Base-by-base conservation (phyloP, 768 basidiomycete genomes). In the Russula earlei region DNA sequence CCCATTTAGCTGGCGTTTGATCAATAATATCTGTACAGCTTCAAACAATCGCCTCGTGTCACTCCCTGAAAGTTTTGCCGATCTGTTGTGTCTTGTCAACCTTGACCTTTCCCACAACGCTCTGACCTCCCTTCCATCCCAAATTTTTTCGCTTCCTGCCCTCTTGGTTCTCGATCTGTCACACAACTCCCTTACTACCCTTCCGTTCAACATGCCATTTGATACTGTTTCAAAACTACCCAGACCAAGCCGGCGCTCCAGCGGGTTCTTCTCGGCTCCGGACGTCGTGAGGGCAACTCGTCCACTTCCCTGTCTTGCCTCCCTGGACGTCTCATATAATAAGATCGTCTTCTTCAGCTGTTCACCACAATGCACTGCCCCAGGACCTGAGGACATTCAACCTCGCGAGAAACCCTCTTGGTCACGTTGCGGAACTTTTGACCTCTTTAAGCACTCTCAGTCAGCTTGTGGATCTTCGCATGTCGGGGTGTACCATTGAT, bases 51-150 rank as follows among this genome's bases (percentile, higher is more conserved):
- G 76, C 62, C 68, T 92, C 22, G 64, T 69, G 2, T 67, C 72
- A 19, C 71, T 92, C 2, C 89, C 89, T 5, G 71, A 77, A 49
- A 75, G 80, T 1, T 81, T 91, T 58, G 77, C 78, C 0, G 85
- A 91, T 68, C 71, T 92, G 45, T 78, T 79, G 0, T 75, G 76
- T 20, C 74, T 92, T 19, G 81, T 82, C 12, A 72, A 71, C 46
- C 71, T 91, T 58, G 87, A 92, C 69, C 69, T 92, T 33, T 90
- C 88, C 0, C 76, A 85, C 66, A 91, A 91, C 66, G 68, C 72
- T 4, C 73, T 92, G 31, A 76, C 76, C 0, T 70, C 77, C 5
- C 74, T 91, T 11, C 89, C 89, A 1, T 63, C 70, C 31, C 77
- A 81, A 62, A 63, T 89, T 27, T 90, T 83, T 62, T 73, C 84